These are phyloP conservation scores for Colletotrichum tabaci DNA, from an alignment of 2,329 filamentous ascomycete genomes.

Conservation along the genomic window DNA sequence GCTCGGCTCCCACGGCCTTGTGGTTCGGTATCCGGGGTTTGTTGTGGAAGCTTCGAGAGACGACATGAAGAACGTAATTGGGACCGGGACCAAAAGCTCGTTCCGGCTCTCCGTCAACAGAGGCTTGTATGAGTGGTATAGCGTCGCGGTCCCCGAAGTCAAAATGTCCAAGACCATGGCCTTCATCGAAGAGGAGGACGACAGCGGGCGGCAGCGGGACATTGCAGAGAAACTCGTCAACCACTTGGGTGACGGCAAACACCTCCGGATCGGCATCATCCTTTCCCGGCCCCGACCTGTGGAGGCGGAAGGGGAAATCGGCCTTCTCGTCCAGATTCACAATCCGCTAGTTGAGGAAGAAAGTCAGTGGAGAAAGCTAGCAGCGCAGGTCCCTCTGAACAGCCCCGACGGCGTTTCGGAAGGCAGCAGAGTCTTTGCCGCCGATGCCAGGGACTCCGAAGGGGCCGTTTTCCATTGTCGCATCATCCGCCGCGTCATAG, in stretches of 20 bases:
- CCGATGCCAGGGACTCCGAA: too few species aligned
- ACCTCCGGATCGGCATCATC: neutral
- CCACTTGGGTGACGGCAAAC: neutral
- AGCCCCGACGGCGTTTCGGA: too few species aligned
- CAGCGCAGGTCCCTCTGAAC: too few species aligned
- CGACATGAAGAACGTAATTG: neutral
- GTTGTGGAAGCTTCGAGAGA: neutral
- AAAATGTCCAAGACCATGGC: neutral
- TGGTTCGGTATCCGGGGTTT: neutral
- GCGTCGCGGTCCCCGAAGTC: neutral
- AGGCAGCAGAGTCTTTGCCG: too few species aligned
- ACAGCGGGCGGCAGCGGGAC: too few species aligned
- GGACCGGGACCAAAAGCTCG: neutral
- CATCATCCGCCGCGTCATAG: too few species aligned
- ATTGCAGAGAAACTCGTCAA: neutral
- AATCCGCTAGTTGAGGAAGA: too few species aligned
- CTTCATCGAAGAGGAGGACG: too few species aligned
- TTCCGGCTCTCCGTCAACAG: neutral
- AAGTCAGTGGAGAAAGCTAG: neutral
- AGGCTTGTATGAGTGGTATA: conserved; percentile 13
- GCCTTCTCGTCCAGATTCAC: conserved; percentile 1
- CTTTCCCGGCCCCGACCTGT: conserved; percentile 3
- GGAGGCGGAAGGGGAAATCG: neutral
- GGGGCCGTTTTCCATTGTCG: too few species aligned
- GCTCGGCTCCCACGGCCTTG: neutral